Conservation (phyloP, 2,329 filamentous ascomycete genomes). For the Trichoderma koningii region DNA sequence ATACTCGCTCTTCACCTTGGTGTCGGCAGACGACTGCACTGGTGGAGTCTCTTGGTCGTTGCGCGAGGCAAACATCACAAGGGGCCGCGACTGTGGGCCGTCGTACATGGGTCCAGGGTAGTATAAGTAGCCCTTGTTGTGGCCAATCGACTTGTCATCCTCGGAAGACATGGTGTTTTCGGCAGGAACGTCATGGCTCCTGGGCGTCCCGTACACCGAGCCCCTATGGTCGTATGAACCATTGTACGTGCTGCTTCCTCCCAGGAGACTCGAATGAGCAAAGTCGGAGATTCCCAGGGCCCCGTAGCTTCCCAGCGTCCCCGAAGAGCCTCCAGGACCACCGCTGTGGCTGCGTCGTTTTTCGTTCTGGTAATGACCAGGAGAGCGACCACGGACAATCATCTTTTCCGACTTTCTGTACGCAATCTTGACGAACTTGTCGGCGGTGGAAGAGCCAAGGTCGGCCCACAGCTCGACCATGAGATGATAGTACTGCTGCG, state of each 20-base stretch:
- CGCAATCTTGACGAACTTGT: slow-evolving; percentile 70
- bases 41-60: slow-evolving; percentile 40
- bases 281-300: slow-evolving; percentile 33
- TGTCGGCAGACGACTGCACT: slow-evolving; percentile 38
- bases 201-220: slow-evolving; percentile 32
- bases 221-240: slow-evolving; percentile 21
- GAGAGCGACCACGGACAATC: slow-evolving; percentile 83
- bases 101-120: slow-evolving; percentile 56
- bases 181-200: slow-evolving; percentile 53
- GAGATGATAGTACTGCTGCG: slow-evolving; percentile 92
- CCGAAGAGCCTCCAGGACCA: slow-evolving; percentile 65
- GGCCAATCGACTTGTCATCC: slow-evolving; percentile 53
- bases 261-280: slow-evolving; percentile 17
- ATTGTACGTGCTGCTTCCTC: slow-evolving; percentile 14
- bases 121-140: slow-evolving; percentile 57
- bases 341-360: slow-evolving; percentile 69
- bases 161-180: slow-evolving; percentile 56
- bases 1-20: slow-evolving; percentile 54
- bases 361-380: slow-evolving; percentile 76
- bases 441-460: slow-evolving; percentile 50
- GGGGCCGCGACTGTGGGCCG: slow-evolving; percentile 49
- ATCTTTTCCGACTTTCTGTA: slow-evolving; percentile 74
- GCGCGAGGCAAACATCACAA: slow-evolving; percentile 54
- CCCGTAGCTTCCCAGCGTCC: slow-evolving; percentile 55
- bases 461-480: slow-evolving; percentile 81